Base-by-base conservation (phyloP, 352 stramenopile genomes). In the Phytopythium cucurbitacearum region DNA sequence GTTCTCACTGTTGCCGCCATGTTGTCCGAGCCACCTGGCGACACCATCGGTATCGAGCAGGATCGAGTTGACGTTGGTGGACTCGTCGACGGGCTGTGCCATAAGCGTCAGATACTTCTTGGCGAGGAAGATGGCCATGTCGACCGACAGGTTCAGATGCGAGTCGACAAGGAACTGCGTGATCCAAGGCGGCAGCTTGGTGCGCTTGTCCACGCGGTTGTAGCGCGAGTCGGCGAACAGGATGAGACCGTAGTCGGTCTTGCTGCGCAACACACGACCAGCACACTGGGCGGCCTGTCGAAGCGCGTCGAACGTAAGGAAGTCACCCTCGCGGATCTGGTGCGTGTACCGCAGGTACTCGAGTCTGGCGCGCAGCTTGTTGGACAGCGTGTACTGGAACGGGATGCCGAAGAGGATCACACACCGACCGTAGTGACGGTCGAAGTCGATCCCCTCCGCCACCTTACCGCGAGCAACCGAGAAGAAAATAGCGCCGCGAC, bases 361-460 rank as follows among this genome's bases (percentile, higher is more conserved):
- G 8, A 99, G 80, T 5, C 97, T 79, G 40, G 97, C 94, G 36
- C 95, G 76, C 39, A 99, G 73, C 40, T 83, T 91, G 62, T 95
- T 84, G 12, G 87, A 98, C 28, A 98, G 73, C 47, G 95, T 98
- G 71, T 99, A 99, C 81, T 99, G 96, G 80, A 99, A 99, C 33
- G 97, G 97, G 35, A 99, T 98, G 11, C 97, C 97, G 70, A 99
- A 98, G 57, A 99, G 87, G 37, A 99, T 88, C 46, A 99, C 97
- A 39, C 87, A 94, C 47, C 97, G 85, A 39, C 97, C 97, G 60
- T 99, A 99, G 56, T 99, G 97, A 15, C 97, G 84, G 68, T 99
- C 97, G 67, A 99, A 99, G 86, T 99, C 98, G 68, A 99, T 99
- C 13, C 97, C 97, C 73, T 99, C 97, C 2, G 97, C 98, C 34